A percentile compares a stretch with the other conserved stretches of the same genome.
phyloP scores from a whole-genome alignment of 768 basidiomycete genomes.

The Tricholoma bakamatsutake region DNA sequence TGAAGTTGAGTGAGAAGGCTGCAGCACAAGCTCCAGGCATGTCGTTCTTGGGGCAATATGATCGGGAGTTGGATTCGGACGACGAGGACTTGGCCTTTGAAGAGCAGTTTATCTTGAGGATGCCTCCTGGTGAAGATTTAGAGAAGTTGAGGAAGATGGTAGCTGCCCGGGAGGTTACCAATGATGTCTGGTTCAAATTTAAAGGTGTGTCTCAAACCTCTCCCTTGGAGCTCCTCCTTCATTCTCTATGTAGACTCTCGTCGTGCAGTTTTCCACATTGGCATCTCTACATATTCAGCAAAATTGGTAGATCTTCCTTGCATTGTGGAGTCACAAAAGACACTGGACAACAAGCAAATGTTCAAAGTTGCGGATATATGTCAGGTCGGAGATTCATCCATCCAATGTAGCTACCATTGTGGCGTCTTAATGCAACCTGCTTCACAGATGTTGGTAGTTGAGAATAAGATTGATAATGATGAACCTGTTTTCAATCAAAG shows the following conservation, averaged over 20 bases:
- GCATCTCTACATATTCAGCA: conserved; percentile 72
- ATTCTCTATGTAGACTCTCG: conserved; percentile 62
- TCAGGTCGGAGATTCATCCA: conserved; percentile 50
- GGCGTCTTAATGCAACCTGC: background rate
- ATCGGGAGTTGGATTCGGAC: conserved; percentile 92
- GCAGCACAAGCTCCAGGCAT: conserved; percentile 77
- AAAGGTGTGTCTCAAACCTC: conserved; percentile 52
- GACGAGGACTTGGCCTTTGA: conserved; percentile 94
- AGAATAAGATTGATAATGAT: conserved; percentile 66
- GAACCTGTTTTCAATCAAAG: conserved; percentile 56
- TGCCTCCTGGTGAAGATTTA: conserved; percentile 81
- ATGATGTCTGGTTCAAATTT: conserved; percentile 97
- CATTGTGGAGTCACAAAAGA: conserved; percentile 93
- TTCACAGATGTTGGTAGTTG: conserved; percentile 85
- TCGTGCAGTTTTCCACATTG: conserved; percentile 84
- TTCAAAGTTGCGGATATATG: conserved; percentile 99
- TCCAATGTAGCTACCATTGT: conserved; percentile 3
- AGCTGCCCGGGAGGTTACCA: conserved; percentile 64
- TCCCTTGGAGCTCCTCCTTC: background rate
- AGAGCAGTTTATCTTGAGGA: conserved; percentile 91
- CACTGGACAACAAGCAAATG: conserved; percentile 92
- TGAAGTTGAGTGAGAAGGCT: conserved; percentile 82
- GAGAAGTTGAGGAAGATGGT: conserved; percentile 81
- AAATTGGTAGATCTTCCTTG: conserved; percentile 96
- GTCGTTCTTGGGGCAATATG: conserved; percentile 88